Percentiles rank a stretch among this genome's conserved stretches.
Conservation (phyloP, 805 yeast species). For the Metschnikowia lochheadii region DNA sequence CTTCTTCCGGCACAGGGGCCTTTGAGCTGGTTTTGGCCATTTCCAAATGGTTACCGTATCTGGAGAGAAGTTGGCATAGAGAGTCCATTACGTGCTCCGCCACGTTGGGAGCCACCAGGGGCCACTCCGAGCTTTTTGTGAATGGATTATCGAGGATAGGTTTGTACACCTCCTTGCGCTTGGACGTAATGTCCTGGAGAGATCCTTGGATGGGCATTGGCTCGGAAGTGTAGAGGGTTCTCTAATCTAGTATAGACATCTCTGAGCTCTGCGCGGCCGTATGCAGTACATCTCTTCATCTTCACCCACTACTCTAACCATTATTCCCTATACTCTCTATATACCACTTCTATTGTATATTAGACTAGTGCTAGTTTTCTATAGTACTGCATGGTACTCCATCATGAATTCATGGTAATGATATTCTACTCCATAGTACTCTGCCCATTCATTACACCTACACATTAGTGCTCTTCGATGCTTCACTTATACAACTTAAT, state of each 20-base stretch:
- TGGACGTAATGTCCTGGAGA: slow-evolving; percentile 46
- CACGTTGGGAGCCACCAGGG: slow-evolving; percentile 7
- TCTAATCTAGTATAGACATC: background rate
- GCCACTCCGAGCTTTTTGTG: slow-evolving; percentile 34
- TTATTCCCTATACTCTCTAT: too few species aligned
- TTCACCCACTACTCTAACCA: too few species aligned
- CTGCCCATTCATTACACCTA: background rate
- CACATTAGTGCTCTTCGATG: background rate
- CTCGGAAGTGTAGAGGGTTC: background rate
- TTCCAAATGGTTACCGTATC: slow-evolving; percentile 14
- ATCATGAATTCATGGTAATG: too few species aligned
- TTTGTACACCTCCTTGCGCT: slow-evolving; percentile 54
- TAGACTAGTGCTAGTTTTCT: too few species aligned
- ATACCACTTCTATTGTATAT: too few species aligned
- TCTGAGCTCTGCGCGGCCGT: slow-evolving; percentile 2
- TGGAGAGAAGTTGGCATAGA: slow-evolving; percentile 13
- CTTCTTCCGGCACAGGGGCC: slow-evolving; percentile 25
- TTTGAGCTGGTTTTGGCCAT: background rate
- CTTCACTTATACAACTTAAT: background rate
- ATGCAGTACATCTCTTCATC: background rate
- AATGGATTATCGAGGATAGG: slow-evolving; percentile 65
- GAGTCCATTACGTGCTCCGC: slow-evolving; percentile 12
- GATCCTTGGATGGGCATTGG: slow-evolving; percentile 25
- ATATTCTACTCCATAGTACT: background rate
- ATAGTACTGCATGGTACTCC: too few species aligned